Base-by-base conservation (phyloP, 768 basidiomycete species). In the Calocybe cyanea region DNA sequence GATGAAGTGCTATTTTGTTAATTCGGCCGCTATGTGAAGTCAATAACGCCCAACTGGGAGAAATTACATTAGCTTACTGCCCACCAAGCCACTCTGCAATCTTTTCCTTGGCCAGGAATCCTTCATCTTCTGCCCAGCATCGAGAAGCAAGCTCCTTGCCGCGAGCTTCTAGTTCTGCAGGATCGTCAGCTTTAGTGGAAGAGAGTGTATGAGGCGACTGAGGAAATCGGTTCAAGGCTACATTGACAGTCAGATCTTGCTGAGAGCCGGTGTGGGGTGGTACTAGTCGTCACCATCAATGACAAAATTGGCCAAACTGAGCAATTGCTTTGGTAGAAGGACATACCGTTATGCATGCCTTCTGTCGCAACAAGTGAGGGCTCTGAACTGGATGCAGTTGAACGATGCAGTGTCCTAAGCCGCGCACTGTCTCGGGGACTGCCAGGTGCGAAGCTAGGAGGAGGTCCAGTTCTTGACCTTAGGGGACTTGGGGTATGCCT, bases 51-150 rank as follows among this genome's bases (percentile, higher is more conserved):
- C 20, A 41, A 24, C 28, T 15, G 35, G 13, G 42, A 31, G 51
- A 38, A n/a, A 24, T 25, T n/a, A n/a, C n/a, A 33, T 32, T 9
- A 34, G 85, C 94, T 70, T 55, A 97, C 93, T 78, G 69, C 61
- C 91, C 86, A 56, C 96, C 96, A 32, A 99, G 74, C 85, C 91
- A 99, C 63, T 96, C 92, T 1, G 95, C 93, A 56, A 97, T 91
- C 69, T 94, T 95, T 57, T 94, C 92, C 59, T 84, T 84, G 11
- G 80, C 72, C 56, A 94, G 63, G 60, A 93, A 94, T 13, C 75
- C 75, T 54, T 87, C 87, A 57, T 98, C 92, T 55, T 93, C 92
- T 24, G 79, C 76, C 78, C 89, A 91, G 64, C 89, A 94, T 45
- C 82, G 78, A 28, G 72, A 65, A 0, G 94, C 93, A 35, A 90